Evolutionary conservation across 208 protist genomes (phyloP).

Genomic region (Leishmania martiniquensis): DNA sequence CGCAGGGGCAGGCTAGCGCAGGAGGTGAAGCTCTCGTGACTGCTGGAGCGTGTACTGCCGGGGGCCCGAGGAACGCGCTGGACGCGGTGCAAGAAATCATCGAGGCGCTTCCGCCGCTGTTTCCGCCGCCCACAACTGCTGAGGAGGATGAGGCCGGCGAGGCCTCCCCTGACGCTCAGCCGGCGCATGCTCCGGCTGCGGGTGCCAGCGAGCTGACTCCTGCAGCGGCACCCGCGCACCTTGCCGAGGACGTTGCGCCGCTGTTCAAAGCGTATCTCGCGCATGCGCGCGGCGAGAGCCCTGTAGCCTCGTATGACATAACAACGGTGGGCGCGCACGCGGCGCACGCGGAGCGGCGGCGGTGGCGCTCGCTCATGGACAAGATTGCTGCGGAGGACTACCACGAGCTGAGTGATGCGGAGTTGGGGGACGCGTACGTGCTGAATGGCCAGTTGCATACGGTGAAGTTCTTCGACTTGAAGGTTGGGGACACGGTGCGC

Average conservation of each 20-base stretch:
- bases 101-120: constrained; percentile 33
- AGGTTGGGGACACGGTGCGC: constrained; percentile 81
- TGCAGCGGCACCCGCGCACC: background rate
- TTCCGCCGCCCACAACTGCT: constrained; percentile 7
- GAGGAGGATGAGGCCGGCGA: background rate
- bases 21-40: constrained; percentile 12
- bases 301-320: constrained; percentile 61
- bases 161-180: background rate
- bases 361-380: constrained; percentile 81
- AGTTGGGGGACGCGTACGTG: constrained; percentile 60
- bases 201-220: background rate
- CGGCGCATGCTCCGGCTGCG: background rate
- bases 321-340: constrained; percentile 49
- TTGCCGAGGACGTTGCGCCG: constrained; percentile 53
- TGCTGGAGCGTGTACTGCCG: background rate
- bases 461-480: constrained; percentile 87
- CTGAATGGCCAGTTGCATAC: constrained; percentile 86
- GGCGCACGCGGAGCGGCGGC: constrained; percentile 53
- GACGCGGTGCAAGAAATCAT: constrained; percentile 41
- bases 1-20: background rate
- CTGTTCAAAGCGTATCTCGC: constrained; percentile 70
- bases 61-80: constrained; percentile 10
- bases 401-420: constrained; percentile 53
- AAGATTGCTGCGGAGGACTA: constrained; percentile 80
- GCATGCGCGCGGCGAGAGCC: constrained; percentile 58